These are phyloP conservation scores for Vigna nakashimae DNA, from an alignment of 306 rosid species.

Conservation along the genomic window DNA sequence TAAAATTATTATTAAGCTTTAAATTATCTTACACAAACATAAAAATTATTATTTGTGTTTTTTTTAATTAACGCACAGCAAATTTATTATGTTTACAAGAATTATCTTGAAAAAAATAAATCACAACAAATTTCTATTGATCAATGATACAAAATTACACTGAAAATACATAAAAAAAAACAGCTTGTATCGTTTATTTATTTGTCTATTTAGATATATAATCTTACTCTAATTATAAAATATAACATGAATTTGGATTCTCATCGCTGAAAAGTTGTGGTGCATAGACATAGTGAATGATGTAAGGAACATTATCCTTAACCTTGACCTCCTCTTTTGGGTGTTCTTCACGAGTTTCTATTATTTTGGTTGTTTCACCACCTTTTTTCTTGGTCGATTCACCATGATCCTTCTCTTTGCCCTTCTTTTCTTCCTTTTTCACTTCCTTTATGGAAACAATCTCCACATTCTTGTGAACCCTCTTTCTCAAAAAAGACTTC, in stretches of 20 bases:
- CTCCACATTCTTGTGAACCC: constrained; percentile 71
- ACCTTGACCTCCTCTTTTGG: constrained; percentile 56
- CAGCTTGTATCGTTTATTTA: neutral
- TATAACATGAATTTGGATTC: constrained; percentile 81
- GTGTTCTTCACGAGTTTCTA: constrained; percentile 35
- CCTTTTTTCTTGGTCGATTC: constrained; percentile 34
- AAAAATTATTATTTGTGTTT: too few relatives aligned
- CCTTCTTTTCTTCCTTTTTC: constrained; percentile 45
- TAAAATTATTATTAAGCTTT: too few relatives aligned
- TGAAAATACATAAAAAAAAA: too few relatives aligned
- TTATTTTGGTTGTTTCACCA: constrained; percentile 42
- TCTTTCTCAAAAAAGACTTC: constrained; percentile 57
- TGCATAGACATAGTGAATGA: constrained; percentile 80
- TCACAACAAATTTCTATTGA: too few relatives aligned
- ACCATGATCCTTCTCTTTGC: constrained; percentile 32
- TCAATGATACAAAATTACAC: too few relatives aligned
- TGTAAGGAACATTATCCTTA: constrained; percentile 68
- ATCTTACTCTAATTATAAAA: constrained; percentile 42
- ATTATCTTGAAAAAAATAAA: too few relatives aligned
- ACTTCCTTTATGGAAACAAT: constrained; percentile 52
- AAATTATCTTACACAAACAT: too few relatives aligned
- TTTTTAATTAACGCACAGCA: too few relatives aligned
- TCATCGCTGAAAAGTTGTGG: constrained; percentile 82
- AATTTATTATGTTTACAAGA: too few relatives aligned
- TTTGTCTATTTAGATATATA: neutral